Conservation (phyloP, 2,329 filamentous ascomycete species). For the Aureobasidium sp. region DNA sequence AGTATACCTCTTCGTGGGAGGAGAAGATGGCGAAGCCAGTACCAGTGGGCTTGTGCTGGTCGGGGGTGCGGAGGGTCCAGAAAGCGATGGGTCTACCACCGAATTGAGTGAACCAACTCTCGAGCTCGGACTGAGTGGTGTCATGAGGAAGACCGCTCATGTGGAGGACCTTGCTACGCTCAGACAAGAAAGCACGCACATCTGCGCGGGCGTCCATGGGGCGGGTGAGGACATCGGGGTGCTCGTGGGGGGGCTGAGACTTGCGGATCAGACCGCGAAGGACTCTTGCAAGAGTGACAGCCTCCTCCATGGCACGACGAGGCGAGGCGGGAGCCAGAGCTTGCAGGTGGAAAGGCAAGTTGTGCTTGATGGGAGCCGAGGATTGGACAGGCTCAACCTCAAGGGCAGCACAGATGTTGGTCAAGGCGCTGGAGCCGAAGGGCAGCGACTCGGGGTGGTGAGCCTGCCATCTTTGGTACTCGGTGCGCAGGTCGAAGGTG, state of each 20-base stretch:
- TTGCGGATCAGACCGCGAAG: conserved; percentile 90
- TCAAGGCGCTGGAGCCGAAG: conserved; percentile 88
- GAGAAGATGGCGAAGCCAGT: conserved; percentile 98
- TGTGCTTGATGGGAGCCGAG: conserved; percentile 97
- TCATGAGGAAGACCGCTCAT: conserved; percentile 97
- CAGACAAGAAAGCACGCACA: conserved; percentile 88
- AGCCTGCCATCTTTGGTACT: conserved; percentile 98
- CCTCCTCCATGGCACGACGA: conserved; percentile 94
- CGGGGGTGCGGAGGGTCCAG: conserved; percentile 94
- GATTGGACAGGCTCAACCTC: conserved; percentile 97
- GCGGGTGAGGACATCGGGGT: conserved; percentile 86
- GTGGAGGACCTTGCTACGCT: conserved; percentile 95
- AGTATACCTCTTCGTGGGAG: conserved; percentile 90
- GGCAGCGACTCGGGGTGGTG: conserved; percentile 96
- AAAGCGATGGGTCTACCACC: conserved; percentile 96
- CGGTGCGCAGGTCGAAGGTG: conserved; percentile 91
- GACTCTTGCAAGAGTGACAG: conserved; percentile 85
- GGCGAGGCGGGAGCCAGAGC: conserved; percentile 91
- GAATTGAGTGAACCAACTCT: conserved; percentile 99
- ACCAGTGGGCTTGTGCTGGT: conserved; percentile 99
- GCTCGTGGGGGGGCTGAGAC: conserved; percentile 85
- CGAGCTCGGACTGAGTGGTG: conserved; percentile 94
- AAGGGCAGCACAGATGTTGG: conserved; percentile 95
- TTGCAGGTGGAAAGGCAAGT: conserved; percentile 94
- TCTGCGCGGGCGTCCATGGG: conserved; percentile 97